Evolutionary conservation across 495 filamentous ascomycete genomes (phyloP), one percentile per base, ranked within the genome.

Genomic region (Talaromyces adpressus): DNA sequence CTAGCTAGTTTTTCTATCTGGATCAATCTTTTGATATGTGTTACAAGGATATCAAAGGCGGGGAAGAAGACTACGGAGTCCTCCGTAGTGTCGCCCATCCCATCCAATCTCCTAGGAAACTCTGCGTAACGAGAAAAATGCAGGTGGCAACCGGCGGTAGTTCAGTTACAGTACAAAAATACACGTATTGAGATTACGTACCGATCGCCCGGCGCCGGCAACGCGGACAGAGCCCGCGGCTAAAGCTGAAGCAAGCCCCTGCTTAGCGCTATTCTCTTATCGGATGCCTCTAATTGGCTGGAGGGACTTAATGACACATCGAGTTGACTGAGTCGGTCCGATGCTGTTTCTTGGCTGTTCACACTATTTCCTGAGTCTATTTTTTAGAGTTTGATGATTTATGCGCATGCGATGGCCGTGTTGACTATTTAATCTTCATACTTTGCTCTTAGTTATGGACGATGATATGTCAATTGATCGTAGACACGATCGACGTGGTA

Each of bases 291-390:
- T 52, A 25, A 52, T 62, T 62, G 60, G 60, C 18, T 16, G 27
- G 14, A 16, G 8, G 14, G 16, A 22, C 45, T 18, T 32, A 11
- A 52, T 62, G 60, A 62, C 60, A 62, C 60, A 62, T 53, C 60
- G 22, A 18, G 41, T 25, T 62, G 60, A 62, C 60, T 62, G 60
- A 45, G 58, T 47, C 58, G 58, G 32, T 14, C 58, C 58, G 58
- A 60, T 60, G 9, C 11, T n/a, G 25, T 20, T 36, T 56, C 22
- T 29, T 27, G 22, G 52, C 52, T 51, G 20, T 7, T 18, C 16
- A 51, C 20, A 18, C 20, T 56, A 11, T 27, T 14, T 56, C 30
- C 22, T 27, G 12, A 7, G 27, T 56, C 20, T 56, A 7, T 16
- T 56, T 9, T 56, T 56, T 56, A 14, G n/a, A 56, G 12, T 29